Conservation (phyloP, 768 basidiomycete species). For the Tephrocybe rancida region DNA sequence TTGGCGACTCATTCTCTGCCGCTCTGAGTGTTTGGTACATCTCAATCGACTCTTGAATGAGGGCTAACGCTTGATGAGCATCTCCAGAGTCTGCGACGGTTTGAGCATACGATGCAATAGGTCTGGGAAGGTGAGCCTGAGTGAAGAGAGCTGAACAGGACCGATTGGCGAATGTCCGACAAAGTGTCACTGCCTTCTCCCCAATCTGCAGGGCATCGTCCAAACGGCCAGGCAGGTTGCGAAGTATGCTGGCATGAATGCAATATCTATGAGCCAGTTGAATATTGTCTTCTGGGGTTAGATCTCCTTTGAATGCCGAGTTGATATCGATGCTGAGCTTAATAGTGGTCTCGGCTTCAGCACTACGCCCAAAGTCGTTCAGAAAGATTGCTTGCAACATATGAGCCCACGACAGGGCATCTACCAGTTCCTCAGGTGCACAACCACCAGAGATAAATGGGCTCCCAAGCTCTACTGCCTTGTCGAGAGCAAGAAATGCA, state of each 20-base stretch:
- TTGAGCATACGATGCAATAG: neutral
- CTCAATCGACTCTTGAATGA: conserved; percentile 8
- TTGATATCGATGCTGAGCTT: neutral
- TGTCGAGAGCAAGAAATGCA: conserved; percentile 1
- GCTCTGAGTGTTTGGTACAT: conserved; percentile 7
- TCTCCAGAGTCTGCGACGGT: conserved; percentile 7
- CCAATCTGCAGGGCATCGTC: conserved; percentile 10
- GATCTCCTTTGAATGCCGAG: neutral
- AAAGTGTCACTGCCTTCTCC: conserved; percentile 12
- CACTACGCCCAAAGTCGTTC: conserved; percentile 3
- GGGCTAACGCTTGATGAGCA: neutral
- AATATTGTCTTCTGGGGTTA: conserved; percentile 1
- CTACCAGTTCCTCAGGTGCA: conserved; percentile 1
- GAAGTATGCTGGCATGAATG: conserved; percentile 1
- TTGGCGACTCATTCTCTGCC: neutral
- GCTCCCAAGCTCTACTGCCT: conserved; percentile 2
- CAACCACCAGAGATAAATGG: neutral
- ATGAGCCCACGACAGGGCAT: neutral
- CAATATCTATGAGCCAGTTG: conserved; percentile 5
- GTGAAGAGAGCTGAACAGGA: neutral
- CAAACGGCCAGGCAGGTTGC: neutral
- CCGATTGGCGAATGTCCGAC: conserved; percentile 2
- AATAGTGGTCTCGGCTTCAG: conserved; percentile 5
- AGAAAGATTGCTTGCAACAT: neutral
- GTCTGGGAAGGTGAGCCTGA: conserved; percentile 7